Evolutionary conservation across 23 red algal genomes (phyloP).

Genomic region (Cyanidium caldarium): DNA sequence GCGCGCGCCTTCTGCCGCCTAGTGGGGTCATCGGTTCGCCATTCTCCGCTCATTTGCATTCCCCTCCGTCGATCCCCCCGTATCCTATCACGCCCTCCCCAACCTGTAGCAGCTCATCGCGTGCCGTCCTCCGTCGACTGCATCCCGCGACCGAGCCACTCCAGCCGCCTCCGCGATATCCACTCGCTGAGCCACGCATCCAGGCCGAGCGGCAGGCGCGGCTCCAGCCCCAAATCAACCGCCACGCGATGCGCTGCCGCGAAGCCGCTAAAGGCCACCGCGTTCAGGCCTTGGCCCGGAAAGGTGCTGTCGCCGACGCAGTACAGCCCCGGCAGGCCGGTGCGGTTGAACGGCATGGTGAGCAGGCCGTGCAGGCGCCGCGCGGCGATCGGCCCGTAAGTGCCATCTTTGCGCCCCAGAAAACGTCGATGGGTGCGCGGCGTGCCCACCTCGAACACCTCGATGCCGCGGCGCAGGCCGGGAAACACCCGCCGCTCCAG

Average conservation of each 20-base stretch:
- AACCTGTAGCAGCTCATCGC: no score
- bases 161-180: constrained; percentile 20
- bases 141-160: background rate
- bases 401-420: constrained; percentile 61
- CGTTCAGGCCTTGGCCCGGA: constrained; percentile 90
- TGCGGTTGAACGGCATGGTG: constrained; percentile 88
- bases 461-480: constrained; percentile 30
- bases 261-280: constrained; percentile 79
- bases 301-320: constrained; percentile 92
- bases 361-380: constrained; percentile 40
- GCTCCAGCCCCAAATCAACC: constrained; percentile 33
- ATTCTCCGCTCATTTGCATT: no score
- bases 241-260: constrained; percentile 77
- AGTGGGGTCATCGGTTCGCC: no score
- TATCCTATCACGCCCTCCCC: no score
- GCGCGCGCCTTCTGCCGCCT: no score
- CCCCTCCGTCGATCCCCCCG: no score
- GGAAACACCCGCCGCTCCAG: constrained; percentile 37
- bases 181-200: constrained; percentile 28
- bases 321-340: constrained; percentile 47
- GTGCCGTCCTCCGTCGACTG: no score
- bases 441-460: constrained; percentile 45
- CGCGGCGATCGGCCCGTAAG: constrained; percentile 62
- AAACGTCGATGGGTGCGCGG: constrained; percentile 81
- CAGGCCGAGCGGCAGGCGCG: constrained; percentile 15